phyloP scores from a whole-genome alignment of 2,329 filamentous ascomycete species.

The Hypocrella siamensis region DNA sequence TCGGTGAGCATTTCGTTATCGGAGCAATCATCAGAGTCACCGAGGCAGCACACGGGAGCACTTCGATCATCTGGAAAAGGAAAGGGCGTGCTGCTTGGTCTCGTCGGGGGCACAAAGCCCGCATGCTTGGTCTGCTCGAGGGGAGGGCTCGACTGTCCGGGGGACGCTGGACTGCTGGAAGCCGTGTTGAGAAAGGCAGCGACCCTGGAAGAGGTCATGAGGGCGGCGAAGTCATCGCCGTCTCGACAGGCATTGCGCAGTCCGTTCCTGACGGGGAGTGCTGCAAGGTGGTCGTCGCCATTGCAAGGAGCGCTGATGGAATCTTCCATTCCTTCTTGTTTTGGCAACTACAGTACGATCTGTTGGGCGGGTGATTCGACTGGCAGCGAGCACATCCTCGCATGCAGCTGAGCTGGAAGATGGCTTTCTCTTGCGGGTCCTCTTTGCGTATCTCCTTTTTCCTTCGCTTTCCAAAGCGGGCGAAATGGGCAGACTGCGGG shows the following conservation, averaged over 20 bases:
- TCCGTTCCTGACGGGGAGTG: slow-evolving; percentile 2
- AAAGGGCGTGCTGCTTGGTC: slow-evolving; percentile 46
- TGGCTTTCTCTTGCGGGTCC: too few relatives aligned
- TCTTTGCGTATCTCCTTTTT: background rate
- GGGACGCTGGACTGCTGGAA: slow-evolving; percentile 41
- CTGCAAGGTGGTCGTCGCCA: slow-evolving; percentile 2
- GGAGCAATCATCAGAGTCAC: slow-evolving; percentile 9
- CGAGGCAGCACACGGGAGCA: slow-evolving; percentile 13
- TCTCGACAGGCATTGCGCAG: slow-evolving; percentile 3
- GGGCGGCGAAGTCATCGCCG: slow-evolving; percentile 16
- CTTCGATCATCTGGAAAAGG: slow-evolving; percentile 34
- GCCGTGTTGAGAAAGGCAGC: slow-evolving; percentile 21
- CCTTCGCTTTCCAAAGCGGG: background rate
- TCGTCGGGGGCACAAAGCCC: slow-evolving; percentile 19
- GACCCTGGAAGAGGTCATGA: slow-evolving; percentile 21
- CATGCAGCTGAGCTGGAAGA: background rate
- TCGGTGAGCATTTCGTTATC: slow-evolving; percentile 4
- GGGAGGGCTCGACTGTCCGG: slow-evolving; percentile 35
- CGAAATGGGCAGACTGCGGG: too few relatives aligned
- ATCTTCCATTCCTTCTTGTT: slow-evolving; percentile 3
- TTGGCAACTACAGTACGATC: slow-evolving; percentile 1
- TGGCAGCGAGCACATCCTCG: slow-evolving; percentile 5
- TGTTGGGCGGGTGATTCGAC: slow-evolving; percentile 1
- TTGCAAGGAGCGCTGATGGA: background rate
- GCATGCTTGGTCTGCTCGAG: slow-evolving; percentile 28